phyloP scores from a whole-genome alignment of 148 eudicot species.

The Polygonum maritimum region DNA sequence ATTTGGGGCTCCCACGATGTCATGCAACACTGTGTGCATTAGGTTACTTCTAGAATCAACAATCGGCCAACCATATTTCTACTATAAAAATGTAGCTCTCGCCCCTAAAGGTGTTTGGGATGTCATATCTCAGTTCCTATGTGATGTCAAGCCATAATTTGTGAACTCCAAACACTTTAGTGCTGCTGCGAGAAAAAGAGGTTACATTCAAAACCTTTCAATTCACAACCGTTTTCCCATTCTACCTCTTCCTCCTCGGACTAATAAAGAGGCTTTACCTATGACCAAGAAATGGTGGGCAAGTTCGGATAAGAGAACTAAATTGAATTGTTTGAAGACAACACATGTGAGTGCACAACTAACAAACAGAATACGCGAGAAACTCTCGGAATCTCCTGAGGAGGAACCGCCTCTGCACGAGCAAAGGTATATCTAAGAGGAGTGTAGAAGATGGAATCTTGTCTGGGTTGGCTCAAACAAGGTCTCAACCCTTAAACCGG shows the following conservation, averaged over 20 bases:
- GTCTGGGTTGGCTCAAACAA: slow-evolving; percentile 92
- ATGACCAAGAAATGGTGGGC: slow-evolving; percentile 85
- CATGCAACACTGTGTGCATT: slow-evolving; percentile 9
- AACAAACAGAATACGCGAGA: slow-evolving; percentile 56
- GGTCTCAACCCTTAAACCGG: slow-evolving; percentile 70
- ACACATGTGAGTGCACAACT: slow-evolving; percentile 59
- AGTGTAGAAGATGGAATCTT: slow-evolving; percentile 77
- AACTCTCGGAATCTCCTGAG: slow-evolving; percentile 37
- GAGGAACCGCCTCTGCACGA: slow-evolving; percentile 51
- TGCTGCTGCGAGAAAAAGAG: slow-evolving; percentile 80
- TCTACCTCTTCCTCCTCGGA: slow-evolving; percentile 64
- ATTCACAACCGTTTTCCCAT: slow-evolving; percentile 47
- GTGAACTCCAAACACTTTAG: slow-evolving; percentile 75
- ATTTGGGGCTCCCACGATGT: slow-evolving; percentile 57
- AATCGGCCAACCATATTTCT: slow-evolving; percentile 65
- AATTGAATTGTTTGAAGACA: slow-evolving; percentile 74
- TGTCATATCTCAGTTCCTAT: slow-evolving; percentile 54
- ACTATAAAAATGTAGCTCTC: slow-evolving; percentile 81
- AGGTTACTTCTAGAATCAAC: slow-evolving; percentile 56
- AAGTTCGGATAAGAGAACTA: slow-evolving; percentile 56
- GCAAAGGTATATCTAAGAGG: slow-evolving; percentile 47
- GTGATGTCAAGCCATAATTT: slow-evolving; percentile 70
- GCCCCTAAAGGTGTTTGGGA: slow-evolving; percentile 93
- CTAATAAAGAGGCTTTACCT: slow-evolving; percentile 68
- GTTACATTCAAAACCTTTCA: slow-evolving; percentile 77